Evolutionary conservation across 2,329 filamentous ascomycete genomes (phyloP).

Genomic region (Microdochium trichocladiopsis): DNA sequence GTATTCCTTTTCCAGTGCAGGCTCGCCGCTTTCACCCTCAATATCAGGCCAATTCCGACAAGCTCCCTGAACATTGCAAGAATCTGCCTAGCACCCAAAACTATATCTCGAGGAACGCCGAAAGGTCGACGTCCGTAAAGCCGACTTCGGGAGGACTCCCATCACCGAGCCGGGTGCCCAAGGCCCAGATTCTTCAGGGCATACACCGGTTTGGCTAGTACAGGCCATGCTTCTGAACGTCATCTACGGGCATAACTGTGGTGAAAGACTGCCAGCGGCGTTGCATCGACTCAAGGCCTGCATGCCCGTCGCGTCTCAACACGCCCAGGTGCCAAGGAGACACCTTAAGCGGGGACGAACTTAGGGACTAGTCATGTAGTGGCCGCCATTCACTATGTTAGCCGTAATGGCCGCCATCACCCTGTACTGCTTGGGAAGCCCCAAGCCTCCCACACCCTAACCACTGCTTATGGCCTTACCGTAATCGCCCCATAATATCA

Average conservation of each 20-base stretch:
- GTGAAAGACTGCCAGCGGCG: conserved; percentile 87
- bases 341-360: too few relatives aligned
- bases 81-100: conserved; percentile 40
- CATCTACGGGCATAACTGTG: conserved; percentile 90
- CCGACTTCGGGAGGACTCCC: conserved; percentile 47
- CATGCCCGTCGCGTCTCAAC: too few relatives aligned
- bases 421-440: too few relatives aligned
- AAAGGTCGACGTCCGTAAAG: conserved; percentile 70
- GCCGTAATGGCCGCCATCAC: too few relatives aligned
- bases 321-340: too few relatives aligned
- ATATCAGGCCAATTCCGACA: too few relatives aligned
- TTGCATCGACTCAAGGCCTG: conserved; percentile 91
- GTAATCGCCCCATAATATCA: too few relatives aligned
- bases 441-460: too few relatives aligned
- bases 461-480: too few relatives aligned
- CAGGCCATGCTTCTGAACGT: conserved; percentile 96
- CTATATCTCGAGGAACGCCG: conserved; percentile 86
- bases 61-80: too few relatives aligned
- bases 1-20: conserved; percentile 53
- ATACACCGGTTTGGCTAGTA: conserved; percentile 88
- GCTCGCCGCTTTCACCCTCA: conserved; percentile 49
- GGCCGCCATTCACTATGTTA: too few relatives aligned
- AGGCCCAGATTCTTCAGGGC: conserved; percentile 52
- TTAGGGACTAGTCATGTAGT: too few relatives aligned
- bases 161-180: conserved; percentile 38